These are phyloP conservation scores for Grigorovia transvaalensis DNA, from an alignment of 805 yeast species.

Conservation along the genomic window DNA sequence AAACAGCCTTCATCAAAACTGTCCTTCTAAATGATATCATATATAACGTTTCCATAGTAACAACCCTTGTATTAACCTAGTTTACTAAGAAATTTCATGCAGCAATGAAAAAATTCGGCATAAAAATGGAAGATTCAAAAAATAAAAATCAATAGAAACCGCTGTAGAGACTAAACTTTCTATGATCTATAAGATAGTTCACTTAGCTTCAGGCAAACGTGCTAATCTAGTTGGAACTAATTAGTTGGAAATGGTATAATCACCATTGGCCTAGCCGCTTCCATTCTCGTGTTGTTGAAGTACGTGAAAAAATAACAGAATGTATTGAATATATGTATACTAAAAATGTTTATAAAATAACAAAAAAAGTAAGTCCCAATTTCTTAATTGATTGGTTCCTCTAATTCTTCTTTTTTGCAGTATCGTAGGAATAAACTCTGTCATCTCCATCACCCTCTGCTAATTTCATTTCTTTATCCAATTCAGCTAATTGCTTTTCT, in stretches of 20 bases:
- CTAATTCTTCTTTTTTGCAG: conserved; percentile 12
- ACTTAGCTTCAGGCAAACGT: too few species aligned
- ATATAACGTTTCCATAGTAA: background rate
- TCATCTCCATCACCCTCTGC: conserved; percentile 73
- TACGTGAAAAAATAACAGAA: conserved; percentile 5
- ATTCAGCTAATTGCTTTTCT: conserved; percentile 57
- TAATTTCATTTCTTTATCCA: conserved; percentile 67
- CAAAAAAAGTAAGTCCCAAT: background rate
- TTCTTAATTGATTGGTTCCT: background rate
- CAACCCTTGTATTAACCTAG: too few species aligned
- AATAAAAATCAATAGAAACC: too few species aligned
- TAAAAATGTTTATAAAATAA: conserved; percentile 1
- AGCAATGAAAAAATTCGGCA: too few species aligned
- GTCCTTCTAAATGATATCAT: background rate
- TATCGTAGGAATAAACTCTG: conserved; percentile 48
- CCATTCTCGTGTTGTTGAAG: too few species aligned
- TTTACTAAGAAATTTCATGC: too few species aligned
- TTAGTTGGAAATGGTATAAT: too few species aligned
- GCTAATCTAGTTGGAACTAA: too few species aligned
- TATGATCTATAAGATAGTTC: too few species aligned
- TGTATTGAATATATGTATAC: conserved; percentile 12
- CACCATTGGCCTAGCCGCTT: too few species aligned
- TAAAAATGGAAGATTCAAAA: too few species aligned
- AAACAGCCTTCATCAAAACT: background rate
- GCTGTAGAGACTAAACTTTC: background rate